These are phyloP conservation scores for Peronospora destructor DNA, from an alignment of 352 stramenopile genomes.

Conservation along the genomic window DNA sequence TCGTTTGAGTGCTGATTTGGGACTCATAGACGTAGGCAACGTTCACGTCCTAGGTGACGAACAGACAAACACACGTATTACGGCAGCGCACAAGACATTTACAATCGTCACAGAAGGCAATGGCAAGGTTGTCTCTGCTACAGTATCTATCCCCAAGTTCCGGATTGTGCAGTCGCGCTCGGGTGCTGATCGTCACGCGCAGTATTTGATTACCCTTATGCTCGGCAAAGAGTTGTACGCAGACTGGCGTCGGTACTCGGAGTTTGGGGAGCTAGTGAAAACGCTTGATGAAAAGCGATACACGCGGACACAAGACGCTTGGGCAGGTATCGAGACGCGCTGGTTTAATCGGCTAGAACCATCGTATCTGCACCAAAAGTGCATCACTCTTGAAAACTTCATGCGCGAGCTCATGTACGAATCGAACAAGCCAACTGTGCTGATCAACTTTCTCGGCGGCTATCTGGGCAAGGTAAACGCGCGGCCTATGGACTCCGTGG, in stretches of 20 bases:
- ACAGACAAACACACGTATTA: slow-evolving; percentile 76
- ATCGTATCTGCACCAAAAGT: slow-evolving; percentile 84
- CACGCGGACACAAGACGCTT: slow-evolving; percentile 57
- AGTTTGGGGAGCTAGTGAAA: slow-evolving; percentile 82
- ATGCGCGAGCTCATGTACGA: slow-evolving; percentile 88
- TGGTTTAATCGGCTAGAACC: slow-evolving; percentile 86
- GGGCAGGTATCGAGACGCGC: slow-evolving; percentile 70
- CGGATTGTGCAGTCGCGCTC: slow-evolving; percentile 81
- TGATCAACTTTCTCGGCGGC: slow-evolving; percentile 80
- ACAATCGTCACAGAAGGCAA: slow-evolving; percentile 68
- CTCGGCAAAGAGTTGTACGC: slow-evolving; percentile 81
- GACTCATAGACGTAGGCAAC: slow-evolving; percentile 55
- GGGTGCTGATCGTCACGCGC: slow-evolving; percentile 71
- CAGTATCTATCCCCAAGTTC: slow-evolving; percentile 83
- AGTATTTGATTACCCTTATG: slow-evolving; percentile 86
- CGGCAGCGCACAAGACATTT: slow-evolving; percentile 83
- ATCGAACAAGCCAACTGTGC: slow-evolving; percentile 55
- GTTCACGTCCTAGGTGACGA: slow-evolving; percentile 79
- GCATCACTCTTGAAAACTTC: slow-evolving; percentile 84
- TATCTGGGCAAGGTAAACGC: slow-evolving; percentile 76
- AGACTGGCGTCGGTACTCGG: slow-evolving; percentile 84
- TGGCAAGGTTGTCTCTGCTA: slow-evolving; percentile 70
- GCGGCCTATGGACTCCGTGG: slow-evolving; percentile 53
- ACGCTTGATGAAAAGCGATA: slow-evolving; percentile 57
- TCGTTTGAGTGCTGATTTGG: slow-evolving; percentile 62